Conservation (phyloP, 2,329 filamentous ascomycete genomes). For the Ophioceras dolichostomum region DNA sequence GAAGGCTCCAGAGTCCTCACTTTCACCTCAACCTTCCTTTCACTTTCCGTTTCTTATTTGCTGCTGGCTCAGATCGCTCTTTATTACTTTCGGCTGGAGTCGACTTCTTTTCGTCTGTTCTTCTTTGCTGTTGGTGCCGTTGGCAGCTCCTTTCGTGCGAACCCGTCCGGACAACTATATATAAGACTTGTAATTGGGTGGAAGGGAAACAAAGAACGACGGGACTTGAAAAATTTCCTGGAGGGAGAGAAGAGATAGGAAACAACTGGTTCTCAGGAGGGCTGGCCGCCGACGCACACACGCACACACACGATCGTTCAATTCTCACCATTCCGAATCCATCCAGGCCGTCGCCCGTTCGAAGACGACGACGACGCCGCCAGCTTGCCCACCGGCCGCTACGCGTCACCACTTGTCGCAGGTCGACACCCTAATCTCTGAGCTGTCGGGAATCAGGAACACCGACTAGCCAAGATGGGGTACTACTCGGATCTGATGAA, state of each 20-base stretch:
- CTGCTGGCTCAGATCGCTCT: conserved; percentile 51
- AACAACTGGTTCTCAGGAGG: no score
- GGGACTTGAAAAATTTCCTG: no score
- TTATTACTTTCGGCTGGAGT: conserved; percentile 25
- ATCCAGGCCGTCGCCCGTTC: not conserved
- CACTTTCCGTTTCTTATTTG: conserved; percentile 26
- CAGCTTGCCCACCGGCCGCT: not conserved
- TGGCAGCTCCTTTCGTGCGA: not conserved
- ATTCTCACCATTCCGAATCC: not conserved
- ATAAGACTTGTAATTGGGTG: conserved; percentile 15
- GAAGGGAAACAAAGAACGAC: conserved; percentile 10
- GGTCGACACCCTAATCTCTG: conserved; percentile 35
- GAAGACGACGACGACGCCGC: not conserved
- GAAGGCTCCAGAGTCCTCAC: conserved; percentile 21
- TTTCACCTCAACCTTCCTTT: conserved; percentile 20
- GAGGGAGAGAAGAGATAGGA: not conserved
- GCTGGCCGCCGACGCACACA: no score
- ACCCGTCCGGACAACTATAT: conserved; percentile 3
- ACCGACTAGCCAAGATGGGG: conserved; percentile 25
- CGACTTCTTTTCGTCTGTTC: conserved; percentile 11
- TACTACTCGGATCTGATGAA: conserved; percentile 29
- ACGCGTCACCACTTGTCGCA: conserved; percentile 26
- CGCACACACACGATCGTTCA: not conserved
- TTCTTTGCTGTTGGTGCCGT: conserved; percentile 1
- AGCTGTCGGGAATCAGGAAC: conserved; percentile 11